phyloP scores from a whole-genome alignment of 345 rosid genomes.

The Xanthoceras sorbifolium region DNA sequence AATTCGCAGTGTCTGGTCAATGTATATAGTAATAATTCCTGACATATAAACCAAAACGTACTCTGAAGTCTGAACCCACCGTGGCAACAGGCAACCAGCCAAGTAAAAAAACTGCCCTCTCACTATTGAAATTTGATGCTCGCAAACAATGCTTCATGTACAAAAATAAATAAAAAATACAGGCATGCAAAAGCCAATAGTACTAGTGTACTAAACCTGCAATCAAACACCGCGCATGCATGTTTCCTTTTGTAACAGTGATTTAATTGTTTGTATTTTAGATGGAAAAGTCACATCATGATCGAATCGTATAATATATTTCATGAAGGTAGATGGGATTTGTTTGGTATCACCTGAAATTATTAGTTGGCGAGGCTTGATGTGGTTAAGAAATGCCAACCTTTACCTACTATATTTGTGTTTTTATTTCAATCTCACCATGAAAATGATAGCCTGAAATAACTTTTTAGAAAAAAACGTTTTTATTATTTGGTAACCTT shows the following conservation, averaged over 20 bases:
- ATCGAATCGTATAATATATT: not conserved
- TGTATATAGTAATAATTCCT: not conserved
- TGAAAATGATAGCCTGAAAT: not conserved
- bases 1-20: not conserved
- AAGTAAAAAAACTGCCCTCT: not conserved
- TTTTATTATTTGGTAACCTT: not conserved
- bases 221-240: not conserved
- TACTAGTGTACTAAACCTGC: not conserved
- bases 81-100: not conserved
- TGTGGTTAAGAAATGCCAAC: slow-evolving; percentile 15
- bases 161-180: not conserved
- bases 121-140: not conserved
- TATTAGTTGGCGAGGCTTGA: slow-evolving; percentile 23
- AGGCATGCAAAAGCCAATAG: not conserved
- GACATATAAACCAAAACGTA: not conserved
- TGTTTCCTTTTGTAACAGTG: not conserved
- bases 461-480: not conserved
- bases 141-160: not conserved
- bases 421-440: not conserved
- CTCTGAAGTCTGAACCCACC: not conserved
- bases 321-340: slow-evolving; percentile 20
- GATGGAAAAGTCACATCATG: slow-evolving; percentile 10
- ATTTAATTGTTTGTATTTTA: not conserved
- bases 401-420: slow-evolving; percentile 20
- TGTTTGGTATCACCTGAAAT: slow-evolving; percentile 29